Base-by-base conservation (phyloP, 805 yeast species). In the Lipomyces mesembrius region DNA sequence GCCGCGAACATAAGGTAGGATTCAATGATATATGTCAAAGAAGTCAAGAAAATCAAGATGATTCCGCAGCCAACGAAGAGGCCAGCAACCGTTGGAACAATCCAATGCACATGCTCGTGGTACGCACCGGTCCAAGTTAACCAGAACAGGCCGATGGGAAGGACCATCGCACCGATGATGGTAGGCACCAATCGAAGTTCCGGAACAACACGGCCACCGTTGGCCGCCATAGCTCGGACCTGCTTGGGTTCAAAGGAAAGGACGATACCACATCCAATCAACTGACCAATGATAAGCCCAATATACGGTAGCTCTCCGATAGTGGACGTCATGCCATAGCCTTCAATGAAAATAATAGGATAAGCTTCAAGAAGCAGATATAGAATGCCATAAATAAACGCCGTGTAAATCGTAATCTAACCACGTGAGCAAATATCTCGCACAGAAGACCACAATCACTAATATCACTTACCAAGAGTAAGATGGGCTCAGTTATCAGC, bases 101-200 rank as follows among this genome's bases (percentile, higher is more conserved):
- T 87, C 91, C 91, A 90, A 75, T 88, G 97, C 51, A 91, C 85
- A 55, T 78, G 78, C 46, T 87, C 77, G 59, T 85, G 88, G 77
- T 87, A 92, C 70, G 85, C 84, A 75, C 97, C 97, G 9, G 94
- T 81, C 97, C 97, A 92, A 65, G 90, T 85, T 77, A 92, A 82
- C 97, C 97, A 90, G 74, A 92, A 82, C 69, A 92, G 80, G 62
- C 97, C 97, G 62, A 86, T 81, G 35, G 96, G 89, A 80, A 92
- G 91, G 8, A 83, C 75, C 62, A 90, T 70, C 29, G 88, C 87
- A 39, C 96, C 93, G 55, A 83, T 77, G 78, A 91, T 84, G 89
- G 92, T 85, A 43, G 93, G 87, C 20, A 88, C 86, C 65, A 92
- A 81, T 77, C 97, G 86, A 46, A 87, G 89, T 77, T 92, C 97